A percentile compares a stretch with the other conserved stretches of the same genome.
phyloP scores from a whole-genome alignment of 768 basidiomycete species.

The Mycena floridula region DNA sequence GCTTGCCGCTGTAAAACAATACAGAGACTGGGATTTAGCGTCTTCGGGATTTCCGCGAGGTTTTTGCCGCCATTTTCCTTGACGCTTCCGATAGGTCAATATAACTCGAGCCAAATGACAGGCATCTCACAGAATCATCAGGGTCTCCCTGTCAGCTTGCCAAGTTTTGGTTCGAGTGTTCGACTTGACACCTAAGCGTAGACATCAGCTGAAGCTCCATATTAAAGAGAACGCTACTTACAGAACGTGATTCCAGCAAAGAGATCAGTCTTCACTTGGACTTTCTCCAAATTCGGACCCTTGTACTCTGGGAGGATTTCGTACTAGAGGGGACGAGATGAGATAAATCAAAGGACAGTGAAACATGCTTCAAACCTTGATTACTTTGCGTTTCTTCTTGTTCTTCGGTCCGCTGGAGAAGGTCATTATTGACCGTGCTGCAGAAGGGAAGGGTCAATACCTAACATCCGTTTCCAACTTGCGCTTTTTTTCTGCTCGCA shows the following conservation, averaged over 20 bases:
- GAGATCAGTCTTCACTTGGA: constrained; percentile 55
- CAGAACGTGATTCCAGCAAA: constrained; percentile 79
- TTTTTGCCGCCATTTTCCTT: constrained; percentile 62
- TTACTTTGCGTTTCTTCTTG: constrained; percentile 57
- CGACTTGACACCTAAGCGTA: too few relatives aligned
- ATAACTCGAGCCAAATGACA: background rate
- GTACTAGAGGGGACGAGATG: constrained; percentile 13
- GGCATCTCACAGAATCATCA: too few relatives aligned
- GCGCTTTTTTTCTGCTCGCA: constrained; percentile 64
- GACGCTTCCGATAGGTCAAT: constrained; percentile 24
- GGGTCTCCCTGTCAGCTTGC: too few relatives aligned
- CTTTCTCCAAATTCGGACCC: constrained; percentile 51
- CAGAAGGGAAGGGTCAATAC: too few relatives aligned
- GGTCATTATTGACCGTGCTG: too few relatives aligned
- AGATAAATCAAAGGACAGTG: background rate
- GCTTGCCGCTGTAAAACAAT: constrained; percentile 53
- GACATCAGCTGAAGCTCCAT: too few relatives aligned
- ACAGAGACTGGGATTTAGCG: constrained; percentile 43
- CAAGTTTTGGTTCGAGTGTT: too few relatives aligned
- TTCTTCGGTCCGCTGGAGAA: too few relatives aligned
- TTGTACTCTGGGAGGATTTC: constrained; percentile 22
- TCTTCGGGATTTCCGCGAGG: constrained; percentile 55
- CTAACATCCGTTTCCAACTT: constrained; percentile 61
- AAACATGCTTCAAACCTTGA: constrained; percentile 6
- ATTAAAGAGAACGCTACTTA: too few relatives aligned